Percentiles rank a stretch among this genome's conserved stretches.
These are phyloP conservation scores for Diaporthe citri DNA, from an alignment of 2,329 filamentous ascomycete species.

Conservation along the genomic window DNA sequence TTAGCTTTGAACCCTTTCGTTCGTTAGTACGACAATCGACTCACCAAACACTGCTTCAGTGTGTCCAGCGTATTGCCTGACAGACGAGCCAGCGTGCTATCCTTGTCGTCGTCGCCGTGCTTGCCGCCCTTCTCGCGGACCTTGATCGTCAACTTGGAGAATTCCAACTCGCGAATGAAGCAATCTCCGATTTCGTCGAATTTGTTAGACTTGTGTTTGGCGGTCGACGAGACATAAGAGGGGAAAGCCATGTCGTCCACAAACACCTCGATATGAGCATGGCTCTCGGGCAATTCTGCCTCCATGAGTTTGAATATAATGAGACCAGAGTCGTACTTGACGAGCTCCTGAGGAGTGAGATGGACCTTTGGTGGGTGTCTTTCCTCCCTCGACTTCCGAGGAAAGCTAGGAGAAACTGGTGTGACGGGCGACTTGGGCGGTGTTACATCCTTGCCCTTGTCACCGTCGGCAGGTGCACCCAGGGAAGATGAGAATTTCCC, in stretches of 20 bases:
- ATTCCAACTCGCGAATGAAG: conserved; percentile 96
- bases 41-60: conserved; percentile 86
- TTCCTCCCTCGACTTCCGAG: conserved; percentile 64
- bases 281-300: conserved; percentile 81
- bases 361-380: conserved; percentile 80
- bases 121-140: conserved; percentile 84
- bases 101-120: conserved; percentile 77
- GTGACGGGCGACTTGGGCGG: conserved; percentile 59
- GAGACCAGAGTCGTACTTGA: conserved; percentile 89
- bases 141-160: conserved; percentile 91
- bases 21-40: conserved; percentile 47
- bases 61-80: conserved; percentile 88
- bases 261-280: conserved; percentile 85
- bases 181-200: conserved; percentile 97
- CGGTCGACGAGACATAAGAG: conserved; percentile 84
- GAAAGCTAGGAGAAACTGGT: conserved; percentile 58
- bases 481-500: conserved; percentile 59
- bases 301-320: conserved; percentile 96
- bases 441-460: conserved; percentile 48
- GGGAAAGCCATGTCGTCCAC: conserved; percentile 97
- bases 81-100: conserved; percentile 84
- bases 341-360: conserved; percentile 83
- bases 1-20: conserved; percentile 40
- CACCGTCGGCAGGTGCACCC: conserved; percentile 44
- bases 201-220: conserved; percentile 75